phyloP scores from a whole-genome alignment of 1,284 basidiomycete species.

The Ustilago crameri region DNA sequence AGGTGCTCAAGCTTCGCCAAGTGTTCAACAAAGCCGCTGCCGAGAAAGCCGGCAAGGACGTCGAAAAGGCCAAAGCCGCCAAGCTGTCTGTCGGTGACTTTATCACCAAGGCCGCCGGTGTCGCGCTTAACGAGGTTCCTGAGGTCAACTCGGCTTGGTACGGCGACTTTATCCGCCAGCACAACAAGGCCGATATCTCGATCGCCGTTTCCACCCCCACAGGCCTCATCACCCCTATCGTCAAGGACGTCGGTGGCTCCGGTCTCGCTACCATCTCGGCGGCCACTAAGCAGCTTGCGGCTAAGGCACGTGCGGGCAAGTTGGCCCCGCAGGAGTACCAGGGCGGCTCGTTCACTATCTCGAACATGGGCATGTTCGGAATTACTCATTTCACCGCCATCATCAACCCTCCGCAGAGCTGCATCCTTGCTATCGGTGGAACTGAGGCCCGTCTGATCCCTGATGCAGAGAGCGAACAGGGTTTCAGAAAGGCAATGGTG shows the following conservation, averaged over 20 bases:
- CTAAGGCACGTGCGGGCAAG: slow-evolving; percentile 96
- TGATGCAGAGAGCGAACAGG: slow-evolving; percentile 83
- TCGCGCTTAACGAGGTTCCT: slow-evolving; percentile 92
- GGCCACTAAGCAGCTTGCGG: slow-evolving; percentile 89
- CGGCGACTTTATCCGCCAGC: slow-evolving; percentile 94
- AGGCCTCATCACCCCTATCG: slow-evolving; percentile 96
- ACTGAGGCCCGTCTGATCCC: slow-evolving; percentile 88
- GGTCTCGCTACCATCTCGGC: slow-evolving; percentile 92
- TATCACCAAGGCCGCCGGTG: slow-evolving; percentile 91
- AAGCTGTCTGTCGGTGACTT: slow-evolving; percentile 99
- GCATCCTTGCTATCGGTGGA: slow-evolving; percentile 93
- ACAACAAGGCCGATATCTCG: slow-evolving; percentile 96
- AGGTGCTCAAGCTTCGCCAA: slow-evolving; percentile 89
- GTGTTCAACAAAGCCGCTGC: slow-evolving; percentile 83
- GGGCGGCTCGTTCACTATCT: slow-evolving; percentile 98
- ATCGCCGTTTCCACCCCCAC: slow-evolving; percentile 95
- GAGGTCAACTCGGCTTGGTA: slow-evolving; percentile 98
- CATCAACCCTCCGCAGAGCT: slow-evolving; percentile 98
- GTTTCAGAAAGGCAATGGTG: slow-evolving; percentile 74
- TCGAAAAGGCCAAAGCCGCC: slow-evolving; percentile 77
- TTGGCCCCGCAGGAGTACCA: slow-evolving; percentile 93
- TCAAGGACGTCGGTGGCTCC: slow-evolving; percentile 90
- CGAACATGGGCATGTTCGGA: slow-evolving; percentile 98
- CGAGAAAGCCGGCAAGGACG: slow-evolving; percentile 60
- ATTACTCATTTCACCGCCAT: slow-evolving; percentile 93